These are phyloP conservation scores for Xylariaceae sp. DNA, from an alignment of 2,329 filamentous ascomycete genomes.

Conservation along the genomic window DNA sequence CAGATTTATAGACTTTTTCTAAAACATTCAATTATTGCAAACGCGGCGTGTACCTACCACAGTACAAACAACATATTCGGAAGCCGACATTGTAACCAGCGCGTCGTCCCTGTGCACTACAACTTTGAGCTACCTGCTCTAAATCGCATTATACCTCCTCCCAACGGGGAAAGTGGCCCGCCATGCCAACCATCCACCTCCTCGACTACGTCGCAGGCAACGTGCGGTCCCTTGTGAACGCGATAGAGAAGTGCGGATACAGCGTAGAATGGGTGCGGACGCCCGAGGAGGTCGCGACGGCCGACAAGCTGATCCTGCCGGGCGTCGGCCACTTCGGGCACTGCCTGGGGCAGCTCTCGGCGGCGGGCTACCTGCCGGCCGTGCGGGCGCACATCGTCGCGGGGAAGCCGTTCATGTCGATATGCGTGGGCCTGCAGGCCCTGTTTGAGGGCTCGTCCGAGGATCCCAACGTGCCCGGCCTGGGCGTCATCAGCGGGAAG, in stretches of 20 bases:
- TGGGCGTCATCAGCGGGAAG: constrained; percentile 66
- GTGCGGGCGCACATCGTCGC: constrained; percentile 76
- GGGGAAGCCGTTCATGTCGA: constrained; percentile 97
- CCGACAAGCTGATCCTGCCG: constrained; percentile 91
- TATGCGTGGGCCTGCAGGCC: constrained; percentile 91
- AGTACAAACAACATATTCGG: too few relatives aligned
- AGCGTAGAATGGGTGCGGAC: constrained; percentile 85
- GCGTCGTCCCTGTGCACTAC: too few relatives aligned
- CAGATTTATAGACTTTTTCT: too few relatives aligned
- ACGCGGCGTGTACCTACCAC: too few relatives aligned
- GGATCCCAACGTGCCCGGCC: constrained; percentile 62
- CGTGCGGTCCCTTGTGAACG: constrained; percentile 91
- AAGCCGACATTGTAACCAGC: too few relatives aligned
- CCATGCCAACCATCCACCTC: constrained; percentile 72
- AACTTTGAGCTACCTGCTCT: too few relatives aligned
- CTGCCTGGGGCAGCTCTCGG: constrained; percentile 78
- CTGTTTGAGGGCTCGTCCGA: constrained; percentile 84
- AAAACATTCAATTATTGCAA: too few relatives aligned
- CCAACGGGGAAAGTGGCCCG: constrained; percentile 27
- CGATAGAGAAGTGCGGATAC: constrained; percentile 92
- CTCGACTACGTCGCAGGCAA: constrained; percentile 93
- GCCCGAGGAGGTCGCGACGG: constrained; percentile 76
- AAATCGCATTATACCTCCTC: too few relatives aligned
- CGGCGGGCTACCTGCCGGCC: constrained; percentile 77
- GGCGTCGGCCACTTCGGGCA: constrained; percentile 98